Conservation (phyloP, 1,139 yeast genomes). For the Candida sp. region DNA sequence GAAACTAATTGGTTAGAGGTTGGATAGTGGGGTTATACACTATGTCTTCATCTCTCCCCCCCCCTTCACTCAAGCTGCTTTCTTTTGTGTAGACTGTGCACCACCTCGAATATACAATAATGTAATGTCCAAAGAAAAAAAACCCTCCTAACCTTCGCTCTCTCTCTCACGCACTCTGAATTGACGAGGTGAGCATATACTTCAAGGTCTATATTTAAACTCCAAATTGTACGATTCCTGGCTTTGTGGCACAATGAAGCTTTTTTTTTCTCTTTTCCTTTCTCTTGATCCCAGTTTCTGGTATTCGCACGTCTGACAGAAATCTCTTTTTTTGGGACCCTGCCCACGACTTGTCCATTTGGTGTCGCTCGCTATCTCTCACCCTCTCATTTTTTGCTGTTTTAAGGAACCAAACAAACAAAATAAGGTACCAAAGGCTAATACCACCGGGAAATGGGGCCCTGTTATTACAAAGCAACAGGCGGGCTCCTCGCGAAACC, state of each 20-base stretch:
- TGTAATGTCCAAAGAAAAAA: background rate
- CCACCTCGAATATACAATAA: no score
- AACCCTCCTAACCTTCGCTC: background rate
- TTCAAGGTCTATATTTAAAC: background rate
- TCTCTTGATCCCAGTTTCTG: background rate
- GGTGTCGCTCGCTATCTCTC: background rate
- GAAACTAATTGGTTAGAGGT: no score
- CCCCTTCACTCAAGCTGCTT: no score
- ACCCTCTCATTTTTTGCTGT: background rate
- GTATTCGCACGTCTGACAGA: constrained; percentile 1
- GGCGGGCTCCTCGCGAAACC: no score
- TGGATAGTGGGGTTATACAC: no score
- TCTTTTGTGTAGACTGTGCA: no score
- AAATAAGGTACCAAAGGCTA: background rate
- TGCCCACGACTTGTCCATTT: background rate
- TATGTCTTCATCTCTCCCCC: no score
- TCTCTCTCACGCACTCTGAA: background rate
- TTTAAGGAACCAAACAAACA: background rate
- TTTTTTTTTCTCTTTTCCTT: background rate
- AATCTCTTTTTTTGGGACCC: background rate
- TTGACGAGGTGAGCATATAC: constrained; percentile 3
- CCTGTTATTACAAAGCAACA: no score
- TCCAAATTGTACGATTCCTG: background rate
- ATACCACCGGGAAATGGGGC: no score
- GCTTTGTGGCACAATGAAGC: background rate